Evolutionary conservation across 352 stramenopile genomes (phyloP).

Genomic region (Peronospora belbahrii): DNA sequence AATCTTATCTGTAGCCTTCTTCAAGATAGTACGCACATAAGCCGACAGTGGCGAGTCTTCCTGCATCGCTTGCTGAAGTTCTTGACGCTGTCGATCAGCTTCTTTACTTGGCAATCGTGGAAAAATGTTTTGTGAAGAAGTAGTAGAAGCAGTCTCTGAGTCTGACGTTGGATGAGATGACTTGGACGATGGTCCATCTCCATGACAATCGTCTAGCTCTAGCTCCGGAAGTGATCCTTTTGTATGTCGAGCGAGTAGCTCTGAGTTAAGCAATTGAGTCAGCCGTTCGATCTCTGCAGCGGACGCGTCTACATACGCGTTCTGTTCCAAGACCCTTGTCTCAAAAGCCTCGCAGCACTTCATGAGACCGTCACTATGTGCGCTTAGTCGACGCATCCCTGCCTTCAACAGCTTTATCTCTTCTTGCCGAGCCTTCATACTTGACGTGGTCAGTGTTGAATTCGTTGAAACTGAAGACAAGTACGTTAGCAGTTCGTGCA

Average conservation of each 20-base stretch:
- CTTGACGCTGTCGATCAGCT: constrained; percentile 28
- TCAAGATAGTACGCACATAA: constrained; percentile 67
- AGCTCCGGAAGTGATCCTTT: constrained; percentile 15
- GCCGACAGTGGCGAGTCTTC: constrained; percentile 60
- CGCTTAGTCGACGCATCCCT: constrained; percentile 30
- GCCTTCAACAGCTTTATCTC: constrained; percentile 49
- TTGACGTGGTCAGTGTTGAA: constrained; percentile 27
- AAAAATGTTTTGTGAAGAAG: constrained; percentile 31
- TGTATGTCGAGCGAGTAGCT: constrained; percentile 11
- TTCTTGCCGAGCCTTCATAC: constrained; percentile 39
- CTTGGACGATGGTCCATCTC: constrained; percentile 12
- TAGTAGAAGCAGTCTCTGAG: constrained; percentile 27
- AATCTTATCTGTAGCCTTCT: constrained; percentile 73
- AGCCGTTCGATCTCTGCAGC: constrained; percentile 41
- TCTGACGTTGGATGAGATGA: constrained; percentile 22
- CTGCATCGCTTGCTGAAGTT: constrained; percentile 35
- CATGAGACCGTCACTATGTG: constrained; percentile 46
- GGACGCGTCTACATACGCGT: constrained; percentile 35
- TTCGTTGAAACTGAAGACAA: constrained; percentile 18
- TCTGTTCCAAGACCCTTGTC: constrained; percentile 32
- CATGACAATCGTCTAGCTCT: constrained; percentile 22
- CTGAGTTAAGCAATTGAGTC: constrained; percentile 24
- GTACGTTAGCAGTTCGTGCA: constrained; percentile 53
- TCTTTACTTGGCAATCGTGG: constrained; percentile 22
- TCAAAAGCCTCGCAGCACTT: constrained; percentile 41